Conservation (phyloP, 2,329 filamentous ascomycete species). For the Ceratocystis alfenasii region DNA sequence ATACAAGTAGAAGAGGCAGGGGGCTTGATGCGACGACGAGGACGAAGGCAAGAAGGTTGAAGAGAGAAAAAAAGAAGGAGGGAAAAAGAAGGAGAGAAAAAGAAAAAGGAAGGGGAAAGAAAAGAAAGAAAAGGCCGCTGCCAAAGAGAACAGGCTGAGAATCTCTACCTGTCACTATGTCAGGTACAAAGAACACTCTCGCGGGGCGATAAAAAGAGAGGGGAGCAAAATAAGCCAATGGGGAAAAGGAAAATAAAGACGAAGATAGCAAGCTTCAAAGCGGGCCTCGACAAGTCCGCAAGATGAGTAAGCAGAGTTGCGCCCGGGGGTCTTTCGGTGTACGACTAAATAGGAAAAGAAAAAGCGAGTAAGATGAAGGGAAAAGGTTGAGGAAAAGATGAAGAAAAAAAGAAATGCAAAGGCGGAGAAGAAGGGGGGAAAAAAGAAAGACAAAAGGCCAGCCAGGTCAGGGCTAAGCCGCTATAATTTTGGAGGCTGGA, state of each 20-base stretch:
- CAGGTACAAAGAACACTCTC: background rate
- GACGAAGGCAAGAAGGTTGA: background rate
- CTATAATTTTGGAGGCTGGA: constrained; percentile 13
- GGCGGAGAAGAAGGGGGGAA: background rate
- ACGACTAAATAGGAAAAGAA: constrained; percentile 23
- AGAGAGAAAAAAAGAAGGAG: background rate
- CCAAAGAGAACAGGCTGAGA: background rate
- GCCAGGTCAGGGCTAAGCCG: background rate
- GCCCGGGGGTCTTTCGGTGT: constrained; percentile 6
- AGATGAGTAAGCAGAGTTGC: constrained; percentile 13
- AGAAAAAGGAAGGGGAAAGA: background rate
- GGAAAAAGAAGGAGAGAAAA: background rate
- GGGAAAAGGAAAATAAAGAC: constrained; percentile 8
- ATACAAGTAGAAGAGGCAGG: background rate
- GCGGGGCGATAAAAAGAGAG: constrained; percentile 21
- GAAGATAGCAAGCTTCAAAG: background rate
- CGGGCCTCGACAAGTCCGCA: background rate
- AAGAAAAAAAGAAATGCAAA: constrained; percentile 15
- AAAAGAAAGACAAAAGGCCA: constrained; percentile 19
- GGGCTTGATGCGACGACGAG: constrained; percentile 23
- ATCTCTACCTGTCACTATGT: background rate
- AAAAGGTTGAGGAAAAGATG: background rate
- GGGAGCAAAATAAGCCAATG: constrained; percentile 22
- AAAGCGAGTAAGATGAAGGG: constrained; percentile 14
- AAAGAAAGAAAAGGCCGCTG: background rate